Evolutionary conservation across 2,329 filamentous ascomycete genomes (phyloP), one percentile per base, ranked within the genome.

Genomic region (Pseudovirgaria hyperparasitica): DNA sequence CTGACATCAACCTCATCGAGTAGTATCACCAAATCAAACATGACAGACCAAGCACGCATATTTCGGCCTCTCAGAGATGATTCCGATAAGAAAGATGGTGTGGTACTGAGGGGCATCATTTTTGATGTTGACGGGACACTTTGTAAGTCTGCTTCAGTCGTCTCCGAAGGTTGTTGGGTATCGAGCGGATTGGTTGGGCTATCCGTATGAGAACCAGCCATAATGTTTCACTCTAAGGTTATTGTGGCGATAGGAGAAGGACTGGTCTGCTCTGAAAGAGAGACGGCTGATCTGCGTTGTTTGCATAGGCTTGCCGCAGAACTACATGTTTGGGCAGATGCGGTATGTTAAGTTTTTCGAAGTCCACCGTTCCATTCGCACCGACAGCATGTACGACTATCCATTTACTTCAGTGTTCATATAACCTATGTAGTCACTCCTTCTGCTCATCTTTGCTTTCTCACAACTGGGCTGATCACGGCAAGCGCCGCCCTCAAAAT

Each of bases 111-210:
- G 41, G 72, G 72, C 2, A 64, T 76, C 15, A 62, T 96, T 9
- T 96, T 96, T 55, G 87, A 98, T 57, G 82, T 98, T 36, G 87
- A 98, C 54, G 87, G 87, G 4, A 98, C 87, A 14, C 57, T 96
- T 33, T 94, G 86, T 92, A 57, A 58, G 75, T 63, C 12, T 21
- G 13, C 13, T 5, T 25, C 23, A 16, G 12, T 25, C 18, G 12
- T 25, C 23, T 14, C 6, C 18, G 10, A 8, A 15, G 6, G 15
- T n/a, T 8, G 15, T 22, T 14, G 16, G 16, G 24, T 11, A 8
- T 2, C n/a, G n/a, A n/a, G n/a, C n/a, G n/a, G n/a, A n/a, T n/a
- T 23, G 5, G 9, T 19, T 26, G 13, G 7, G 11, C 16, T 12
- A 26, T 16, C 6, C 24, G 8, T 6, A n/a, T 13, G 13, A 9